phyloP scores from a whole-genome alignment of 352 stramenopile species.

The Phytopythium cucurbitacearum region DNA sequence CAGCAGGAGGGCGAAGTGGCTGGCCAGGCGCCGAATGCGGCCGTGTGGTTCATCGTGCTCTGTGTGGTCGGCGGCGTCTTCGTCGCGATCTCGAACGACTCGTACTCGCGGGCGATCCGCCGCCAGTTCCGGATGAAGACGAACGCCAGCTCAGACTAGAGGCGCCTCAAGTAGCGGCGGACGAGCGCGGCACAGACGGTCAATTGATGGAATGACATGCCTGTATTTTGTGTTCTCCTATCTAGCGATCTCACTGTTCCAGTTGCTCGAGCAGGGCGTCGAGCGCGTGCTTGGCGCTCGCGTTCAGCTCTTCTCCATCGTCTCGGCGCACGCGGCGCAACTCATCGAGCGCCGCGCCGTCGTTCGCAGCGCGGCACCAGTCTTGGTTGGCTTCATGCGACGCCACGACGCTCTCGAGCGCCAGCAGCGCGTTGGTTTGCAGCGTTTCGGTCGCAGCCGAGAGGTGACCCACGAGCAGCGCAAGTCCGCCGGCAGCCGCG shows the following conservation, averaged over 20 bases:
- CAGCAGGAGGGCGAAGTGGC: slow-evolving; percentile 25
- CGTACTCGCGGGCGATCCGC: slow-evolving; percentile 47
- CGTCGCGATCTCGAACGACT: slow-evolving; percentile 66
- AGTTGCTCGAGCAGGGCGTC: slow-evolving; percentile 43
- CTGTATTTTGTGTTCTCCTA: too few relatives aligned
- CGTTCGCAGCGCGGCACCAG: slow-evolving; percentile 27
- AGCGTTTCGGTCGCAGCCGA: slow-evolving; percentile 35
- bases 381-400: slow-evolving; percentile 43
- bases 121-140: slow-evolving; percentile 39
- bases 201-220: too few relatives aligned
- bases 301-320: slow-evolving; percentile 46
- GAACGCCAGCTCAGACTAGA: slow-evolving; percentile 26
- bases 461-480: slow-evolving; percentile 51
- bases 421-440: slow-evolving; percentile 67
- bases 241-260: background rate
- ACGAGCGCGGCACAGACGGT: too few relatives aligned
- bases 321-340: slow-evolving; percentile 40
- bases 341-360: slow-evolving; percentile 24
- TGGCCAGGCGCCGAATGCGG: slow-evolving; percentile 23
- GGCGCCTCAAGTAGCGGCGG: too few relatives aligned
- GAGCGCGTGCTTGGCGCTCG: slow-evolving; percentile 47
- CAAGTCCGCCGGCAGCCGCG: slow-evolving; percentile 52
- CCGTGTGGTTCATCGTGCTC: slow-evolving; percentile 51
- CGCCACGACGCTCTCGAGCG: slow-evolving; percentile 50
- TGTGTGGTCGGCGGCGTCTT: slow-evolving; percentile 47